Percentiles rank a stretch among this genome's conserved stretches.
These are phyloP conservation scores for Colletotrichum chlorophyti DNA, from an alignment of 2,329 filamentous ascomycete genomes.

Conservation along the genomic window DNA sequence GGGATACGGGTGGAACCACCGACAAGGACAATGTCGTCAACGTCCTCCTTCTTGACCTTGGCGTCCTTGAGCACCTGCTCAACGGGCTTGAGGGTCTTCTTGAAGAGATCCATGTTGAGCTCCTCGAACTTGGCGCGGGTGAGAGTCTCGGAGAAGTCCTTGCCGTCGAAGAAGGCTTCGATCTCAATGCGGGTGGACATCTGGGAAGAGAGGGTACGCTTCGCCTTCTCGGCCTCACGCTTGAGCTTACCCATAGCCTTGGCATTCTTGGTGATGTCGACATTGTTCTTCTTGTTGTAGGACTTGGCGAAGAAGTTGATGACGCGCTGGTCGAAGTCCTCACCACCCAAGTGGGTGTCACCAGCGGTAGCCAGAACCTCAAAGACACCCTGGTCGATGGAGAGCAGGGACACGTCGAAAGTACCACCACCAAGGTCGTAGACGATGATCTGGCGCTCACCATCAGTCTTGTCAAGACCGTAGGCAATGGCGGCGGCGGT, in stretches of 20 bases:
- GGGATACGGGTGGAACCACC: slow-evolving; percentile 99
- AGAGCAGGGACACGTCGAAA: slow-evolving; percentile 92
- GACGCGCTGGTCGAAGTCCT: slow-evolving; percentile 98
- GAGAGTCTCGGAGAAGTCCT: slow-evolving; percentile 97
- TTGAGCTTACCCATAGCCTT: slow-evolving; percentile 99
- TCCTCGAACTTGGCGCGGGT: slow-evolving; percentile 99
- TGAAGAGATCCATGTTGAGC: slow-evolving; percentile 98
- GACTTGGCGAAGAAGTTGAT: slow-evolving; percentile 96
- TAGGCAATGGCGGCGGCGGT: slow-evolving; percentile 96
- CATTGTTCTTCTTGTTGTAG: slow-evolving; percentile 98
- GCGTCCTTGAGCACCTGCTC: slow-evolving; percentile 98
- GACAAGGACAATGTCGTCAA: slow-evolving; percentile 96
- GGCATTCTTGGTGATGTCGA: slow-evolving; percentile 90
- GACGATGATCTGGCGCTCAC: slow-evolving; percentile 88
- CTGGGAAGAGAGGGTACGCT: slow-evolving; percentile 95
- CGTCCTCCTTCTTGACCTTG: slow-evolving; percentile 93
- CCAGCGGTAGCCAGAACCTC: slow-evolving; percentile 93
- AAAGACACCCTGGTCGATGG: slow-evolving; percentile 90
- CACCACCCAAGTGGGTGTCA: slow-evolving; percentile 97
- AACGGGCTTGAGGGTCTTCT: slow-evolving; percentile 98
- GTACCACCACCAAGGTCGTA: slow-evolving; percentile 95
- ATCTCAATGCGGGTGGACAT: slow-evolving; percentile 96
- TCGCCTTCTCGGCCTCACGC: slow-evolving; percentile 99
- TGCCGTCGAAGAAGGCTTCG: slow-evolving; percentile 94
- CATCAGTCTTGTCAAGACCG: slow-evolving; percentile 85